These are phyloP conservation scores for Aschersonia sp. DNA, from an alignment of 2,329 filamentous ascomycete genomes.

Conservation along the genomic window DNA sequence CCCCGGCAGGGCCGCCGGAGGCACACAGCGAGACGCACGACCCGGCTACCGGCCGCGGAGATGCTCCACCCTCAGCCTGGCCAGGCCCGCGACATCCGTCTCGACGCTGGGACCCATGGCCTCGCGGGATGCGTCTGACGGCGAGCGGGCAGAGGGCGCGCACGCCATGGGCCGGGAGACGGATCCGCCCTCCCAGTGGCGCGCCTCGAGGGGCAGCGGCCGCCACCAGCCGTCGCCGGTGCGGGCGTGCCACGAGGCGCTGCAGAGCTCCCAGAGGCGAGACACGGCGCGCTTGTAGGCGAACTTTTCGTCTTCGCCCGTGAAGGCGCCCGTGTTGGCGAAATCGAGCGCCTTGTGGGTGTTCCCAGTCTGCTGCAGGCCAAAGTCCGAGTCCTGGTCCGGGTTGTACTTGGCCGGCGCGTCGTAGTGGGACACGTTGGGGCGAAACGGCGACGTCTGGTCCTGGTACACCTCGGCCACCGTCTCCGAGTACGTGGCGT, in stretches of 20 bases:
- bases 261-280: conserved; percentile 72
- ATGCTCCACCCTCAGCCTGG: not conserved
- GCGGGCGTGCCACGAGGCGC: conserved; percentile 54
- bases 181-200: conserved; percentile 48
- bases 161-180: conserved; percentile 12
- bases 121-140: conserved; percentile 9
- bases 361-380: conserved; percentile 13
- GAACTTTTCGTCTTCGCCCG: conserved; percentile 69
- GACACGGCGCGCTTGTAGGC: conserved; percentile 66
- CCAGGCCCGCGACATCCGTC: conserved; percentile 22
- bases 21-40: no score
- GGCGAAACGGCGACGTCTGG: conserved; percentile 59
- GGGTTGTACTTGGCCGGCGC: conserved; percentile 34
- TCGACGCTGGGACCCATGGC: conserved; percentile 19
- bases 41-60: not conserved
- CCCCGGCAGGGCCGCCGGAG: no score
- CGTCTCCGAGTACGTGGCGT: conserved; percentile 28
- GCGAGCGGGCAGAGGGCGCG: conserved; percentile 6
- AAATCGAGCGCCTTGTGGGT: conserved; percentile 41
- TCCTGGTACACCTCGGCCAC: conserved; percentile 63
- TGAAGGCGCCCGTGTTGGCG: conserved; percentile 51
- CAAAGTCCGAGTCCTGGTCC: conserved; percentile 43
- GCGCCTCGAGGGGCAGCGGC: conserved; percentile 45
- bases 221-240: conserved; percentile 52
- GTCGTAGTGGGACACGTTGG: conserved; percentile 58